These are phyloP conservation scores for Rhizoctonia solani DNA, from an alignment of 1,284 basidiomycete genomes.

Conservation along the genomic window DNA sequence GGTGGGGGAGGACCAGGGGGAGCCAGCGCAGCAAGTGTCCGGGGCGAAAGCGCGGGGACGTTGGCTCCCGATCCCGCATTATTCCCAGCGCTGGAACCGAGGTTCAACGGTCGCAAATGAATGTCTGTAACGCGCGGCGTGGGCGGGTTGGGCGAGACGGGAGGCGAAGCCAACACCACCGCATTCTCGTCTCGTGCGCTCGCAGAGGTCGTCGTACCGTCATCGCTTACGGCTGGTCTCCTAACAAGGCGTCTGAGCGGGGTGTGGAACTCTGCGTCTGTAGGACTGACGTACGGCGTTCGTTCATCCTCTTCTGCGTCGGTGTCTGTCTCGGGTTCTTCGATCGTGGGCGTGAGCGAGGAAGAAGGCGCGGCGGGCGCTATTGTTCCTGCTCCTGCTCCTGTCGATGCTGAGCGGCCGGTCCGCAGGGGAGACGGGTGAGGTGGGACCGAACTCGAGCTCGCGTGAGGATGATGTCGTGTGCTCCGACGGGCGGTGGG, in stretches of 20 bases:
- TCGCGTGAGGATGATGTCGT: not conserved
- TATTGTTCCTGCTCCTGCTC: too few relatives aligned
- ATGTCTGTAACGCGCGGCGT: conserved; percentile 79
- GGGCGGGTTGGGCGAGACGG: conserved; percentile 60
- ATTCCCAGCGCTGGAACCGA: conserved; percentile 15
- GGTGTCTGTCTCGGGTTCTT: conserved; percentile 16
- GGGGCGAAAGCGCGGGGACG: conserved; percentile 38
- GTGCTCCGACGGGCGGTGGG: conserved; percentile 38
- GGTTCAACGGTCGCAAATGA: conserved; percentile 64
- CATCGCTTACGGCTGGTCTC: not conserved
- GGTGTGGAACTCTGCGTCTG: conserved; percentile 63
- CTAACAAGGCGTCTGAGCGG: conserved; percentile 44
- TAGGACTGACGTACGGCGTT: conserved; percentile 61
- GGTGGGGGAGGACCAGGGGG: conserved; percentile 53
- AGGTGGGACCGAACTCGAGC: conserved; percentile 47
- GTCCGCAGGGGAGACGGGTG: conserved; percentile 65
- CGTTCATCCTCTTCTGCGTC: conserved; percentile 47
- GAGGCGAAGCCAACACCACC: conserved; percentile 28
- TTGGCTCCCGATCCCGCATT: not conserved
- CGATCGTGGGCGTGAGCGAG: conserved; percentile 41
- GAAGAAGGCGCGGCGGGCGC: conserved; percentile 48
- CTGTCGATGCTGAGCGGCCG: not conserved
- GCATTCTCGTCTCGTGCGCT: too few relatives aligned
- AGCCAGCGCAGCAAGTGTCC: conserved; percentile 45
- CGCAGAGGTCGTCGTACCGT: conserved; percentile 2